A percentile compares a stretch with the other conserved stretches of the same genome.
These are phyloP conservation scores for Rutstroemia sp. DNA, from an alignment of 2,329 filamentous ascomycete species.

Conservation along the genomic window DNA sequence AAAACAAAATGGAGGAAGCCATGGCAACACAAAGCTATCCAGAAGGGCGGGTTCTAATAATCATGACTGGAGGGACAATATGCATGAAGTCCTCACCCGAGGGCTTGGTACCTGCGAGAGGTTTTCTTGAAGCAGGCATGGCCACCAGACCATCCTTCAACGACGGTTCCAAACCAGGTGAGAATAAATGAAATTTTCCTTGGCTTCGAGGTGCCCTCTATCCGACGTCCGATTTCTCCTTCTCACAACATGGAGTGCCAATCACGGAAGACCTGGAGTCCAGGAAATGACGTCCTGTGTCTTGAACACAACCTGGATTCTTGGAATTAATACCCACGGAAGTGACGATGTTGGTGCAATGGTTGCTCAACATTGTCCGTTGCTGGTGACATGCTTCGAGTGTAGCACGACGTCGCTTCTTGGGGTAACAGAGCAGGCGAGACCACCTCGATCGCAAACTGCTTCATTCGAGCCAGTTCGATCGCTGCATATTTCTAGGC, in stretches of 20 bases:
- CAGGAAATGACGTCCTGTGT: slow-evolving; percentile 6
- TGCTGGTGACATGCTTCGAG: background rate
- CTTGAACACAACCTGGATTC: background rate
- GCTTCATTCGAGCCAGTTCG: background rate
- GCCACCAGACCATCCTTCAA: slow-evolving; percentile 61
- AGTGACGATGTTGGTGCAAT: slow-evolving; percentile 3
- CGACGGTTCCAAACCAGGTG: slow-evolving; percentile 49
- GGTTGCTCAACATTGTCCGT: background rate
- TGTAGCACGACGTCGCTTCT: background rate
- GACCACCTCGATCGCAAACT: background rate
- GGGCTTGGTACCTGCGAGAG: slow-evolving; percentile 51
- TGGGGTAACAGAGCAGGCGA: background rate
- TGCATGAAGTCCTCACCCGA: slow-evolving; percentile 63
- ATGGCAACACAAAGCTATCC: slow-evolving; percentile 28
- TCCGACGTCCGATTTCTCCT: background rate
- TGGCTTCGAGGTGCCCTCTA: background rate
- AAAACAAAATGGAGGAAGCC: background rate
- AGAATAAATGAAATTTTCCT: slow-evolving; percentile 5
- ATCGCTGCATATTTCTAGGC: too few species aligned
- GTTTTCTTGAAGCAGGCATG: slow-evolving; percentile 59
- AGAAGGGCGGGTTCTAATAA: slow-evolving; percentile 55
- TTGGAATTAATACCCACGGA: background rate
- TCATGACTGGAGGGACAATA: slow-evolving; percentile 63
- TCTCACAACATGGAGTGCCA: too few species aligned
- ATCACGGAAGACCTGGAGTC: background rate